Conservation (phyloP, 2,329 filamentous ascomycete genomes). For the Clarireedia sp. region DNA sequence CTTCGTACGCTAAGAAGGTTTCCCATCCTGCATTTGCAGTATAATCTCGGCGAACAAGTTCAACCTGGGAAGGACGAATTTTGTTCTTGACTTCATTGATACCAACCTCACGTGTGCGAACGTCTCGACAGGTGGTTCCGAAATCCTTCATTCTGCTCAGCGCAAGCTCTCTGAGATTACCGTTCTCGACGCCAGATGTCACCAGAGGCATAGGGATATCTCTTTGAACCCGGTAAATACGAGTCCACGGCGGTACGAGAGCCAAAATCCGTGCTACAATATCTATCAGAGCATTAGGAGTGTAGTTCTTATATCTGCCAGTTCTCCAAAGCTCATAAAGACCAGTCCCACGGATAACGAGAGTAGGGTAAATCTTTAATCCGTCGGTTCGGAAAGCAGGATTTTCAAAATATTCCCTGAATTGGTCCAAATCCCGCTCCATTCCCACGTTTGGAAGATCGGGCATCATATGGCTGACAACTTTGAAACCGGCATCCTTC, state of each 20-base stretch:
- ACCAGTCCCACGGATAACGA: slow-evolving; percentile 93
- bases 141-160: slow-evolving; percentile 99
- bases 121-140: slow-evolving; percentile 91
- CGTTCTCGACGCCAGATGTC: slow-evolving; percentile 97
- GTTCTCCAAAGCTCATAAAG: slow-evolving; percentile 97
- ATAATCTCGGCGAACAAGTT: slow-evolving; percentile 90
- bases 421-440: slow-evolving; percentile 95
- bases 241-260: slow-evolving; percentile 91
- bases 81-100: slow-evolving; percentile 99
- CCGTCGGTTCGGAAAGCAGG: slow-evolving; percentile 94
- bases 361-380: slow-evolving; percentile 93
- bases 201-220: slow-evolving; percentile 99
- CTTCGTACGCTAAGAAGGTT: slow-evolving; percentile 95
- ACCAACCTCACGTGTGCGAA: slow-evolving; percentile 90
- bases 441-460: slow-evolving; percentile 96
- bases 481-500: slow-evolving; percentile 97
- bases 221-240: slow-evolving; percentile 95
- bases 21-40: slow-evolving; percentile 96
- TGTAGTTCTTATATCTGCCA: slow-evolving; percentile 96
- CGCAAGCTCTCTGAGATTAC: slow-evolving; percentile 87
- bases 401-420: slow-evolving; percentile 96
- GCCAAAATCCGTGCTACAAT: slow-evolving; percentile 94
- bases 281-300: slow-evolving; percentile 91
- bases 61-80: slow-evolving; percentile 91
- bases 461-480: slow-evolving; percentile 99